phyloP scores from a whole-genome alignment of 2,329 filamentous ascomycete genomes.

The Aciculosporium take region DNA sequence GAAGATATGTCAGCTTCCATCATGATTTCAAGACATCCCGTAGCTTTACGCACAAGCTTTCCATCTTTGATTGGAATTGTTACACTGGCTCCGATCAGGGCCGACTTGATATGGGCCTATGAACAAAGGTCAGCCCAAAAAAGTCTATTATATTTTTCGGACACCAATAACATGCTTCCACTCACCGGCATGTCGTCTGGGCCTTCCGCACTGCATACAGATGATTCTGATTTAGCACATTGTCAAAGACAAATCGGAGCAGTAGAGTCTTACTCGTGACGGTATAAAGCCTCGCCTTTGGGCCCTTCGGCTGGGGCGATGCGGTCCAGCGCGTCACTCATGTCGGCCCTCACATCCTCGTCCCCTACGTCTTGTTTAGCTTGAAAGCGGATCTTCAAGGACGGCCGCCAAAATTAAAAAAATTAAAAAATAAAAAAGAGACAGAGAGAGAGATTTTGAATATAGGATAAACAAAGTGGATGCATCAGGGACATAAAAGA shows the following conservation, averaged over 20 bases:
- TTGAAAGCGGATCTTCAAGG: not conserved
- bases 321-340: conserved; percentile 85
- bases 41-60: conserved; percentile 40
- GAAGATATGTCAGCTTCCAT: not conserved
- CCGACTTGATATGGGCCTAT: conserved; percentile 83
- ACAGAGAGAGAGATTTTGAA: not conserved
- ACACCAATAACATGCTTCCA: not conserved
- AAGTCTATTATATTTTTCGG: not conserved
- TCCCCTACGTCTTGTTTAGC: conserved; percentile 35
- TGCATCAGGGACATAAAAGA: too few relatives aligned
- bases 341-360: conserved; percentile 72
- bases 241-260: not conserved
- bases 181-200: conserved; percentile 81
- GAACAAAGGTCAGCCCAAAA: not conserved
- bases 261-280: conserved; percentile 39
- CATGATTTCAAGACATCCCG: not conserved
- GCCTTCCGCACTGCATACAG: conserved; percentile 53
- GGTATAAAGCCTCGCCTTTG: conserved; percentile 60
- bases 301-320: conserved; percentile 68
- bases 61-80: conserved; percentile 86
- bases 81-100: conserved; percentile 75
- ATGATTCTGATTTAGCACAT: not conserved
- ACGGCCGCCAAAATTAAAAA: too few relatives aligned
- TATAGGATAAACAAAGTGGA: not conserved
- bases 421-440: not conserved